Evolutionary conservation across 306 rosid genomes (phyloP), one percentile per base, ranked within the genome.

Genomic region (Quercus aquifolioides): DNA sequence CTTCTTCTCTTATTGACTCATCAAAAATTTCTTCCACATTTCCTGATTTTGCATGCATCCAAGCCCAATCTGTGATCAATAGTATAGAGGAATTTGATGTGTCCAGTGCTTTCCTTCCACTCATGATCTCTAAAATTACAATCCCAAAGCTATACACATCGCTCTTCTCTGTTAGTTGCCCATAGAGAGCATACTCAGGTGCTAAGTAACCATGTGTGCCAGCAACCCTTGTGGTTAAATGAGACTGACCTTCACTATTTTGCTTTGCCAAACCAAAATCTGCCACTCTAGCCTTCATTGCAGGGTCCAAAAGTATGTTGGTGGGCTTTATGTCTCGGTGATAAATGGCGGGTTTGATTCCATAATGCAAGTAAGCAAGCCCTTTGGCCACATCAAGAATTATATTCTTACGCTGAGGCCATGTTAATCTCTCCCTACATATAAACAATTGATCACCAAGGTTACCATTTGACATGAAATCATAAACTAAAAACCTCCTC

Each of bases 121-220:
- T 94, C 91, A 94, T 92, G 77, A 92, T 76, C 35, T 94, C 97
- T 3, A 90, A 91, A 81, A 94, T 86, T 86, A 94, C 87, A 33
- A 91, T 88, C 7, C 97, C 98, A 8, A 91, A 94, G 67, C 95
- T 94, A 33, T 91, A 94, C 8, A 94, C 98, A 55, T 90, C 97
- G 67, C 91, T 90, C 60, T 91, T 94, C 59, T 94, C 97, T 0
- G 95, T 94, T 11, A 91, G 49, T 54, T 94, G 93, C 4, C 97
- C 98, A 65, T 91, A 94, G 0, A 91, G 84, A 17, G 97, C 98
- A 74, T 91, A 94, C 69, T 91, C 97, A 0, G 98, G 97, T 12
- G 98, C 98, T 33, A 91, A 55, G 62, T 94, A 94, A 25, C 98
- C 95, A 12, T 86, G 88, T 3, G 97, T 94, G 25, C 98, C 98